Percentiles rank a stretch among this genome's conserved stretches.
phyloP scores from a whole-genome alignment of 352 stramenopile genomes.

The Phytopythium litorale region DNA sequence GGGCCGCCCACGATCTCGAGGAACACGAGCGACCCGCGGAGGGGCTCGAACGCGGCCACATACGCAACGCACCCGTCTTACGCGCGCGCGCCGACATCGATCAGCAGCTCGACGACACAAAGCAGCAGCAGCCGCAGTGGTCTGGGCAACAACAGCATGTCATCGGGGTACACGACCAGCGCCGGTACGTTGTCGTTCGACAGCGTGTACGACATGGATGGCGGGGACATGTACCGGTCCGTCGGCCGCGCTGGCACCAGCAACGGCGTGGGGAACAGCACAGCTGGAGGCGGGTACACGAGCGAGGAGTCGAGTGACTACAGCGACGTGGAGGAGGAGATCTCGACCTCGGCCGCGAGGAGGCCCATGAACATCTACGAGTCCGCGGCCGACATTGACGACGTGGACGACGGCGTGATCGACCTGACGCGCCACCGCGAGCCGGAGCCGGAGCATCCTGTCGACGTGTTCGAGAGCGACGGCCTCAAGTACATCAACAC shows the following conservation, averaged over 20 bases:
- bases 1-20: slow-evolving; percentile 7
- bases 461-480: slow-evolving; percentile 44
- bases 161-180: slow-evolving; percentile 8
- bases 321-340: slow-evolving; percentile 23
- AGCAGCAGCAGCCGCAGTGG: slow-evolving; percentile 1
- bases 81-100: not conserved
- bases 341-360: slow-evolving; percentile 1
- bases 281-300: slow-evolving; percentile 5
- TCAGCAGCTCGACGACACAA: not conserved
- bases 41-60: not conserved
- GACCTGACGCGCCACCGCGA: slow-evolving; percentile 26
- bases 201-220: slow-evolving; percentile 23
- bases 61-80: not conserved
- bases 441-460: slow-evolving; percentile 17
- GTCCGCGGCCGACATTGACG: slow-evolving; percentile 3
- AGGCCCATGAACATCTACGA: slow-evolving; percentile 24
- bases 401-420: slow-evolving; percentile 29
- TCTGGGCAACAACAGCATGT: slow-evolving; percentile 4
- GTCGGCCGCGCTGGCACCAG: slow-evolving; percentile 4
- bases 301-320: slow-evolving; percentile 18
- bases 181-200: slow-evolving; percentile 23
- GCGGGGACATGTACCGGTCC: slow-evolving; percentile 22
- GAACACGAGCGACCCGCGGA: slow-evolving; percentile 11
- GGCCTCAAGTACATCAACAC: slow-evolving; percentile 68
- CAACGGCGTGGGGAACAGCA: not conserved